Evolutionary conservation across 768 basidiomycete species (phyloP), one percentile per base, ranked within the genome.

Genomic region (Chalciporus piperatus): DNA sequence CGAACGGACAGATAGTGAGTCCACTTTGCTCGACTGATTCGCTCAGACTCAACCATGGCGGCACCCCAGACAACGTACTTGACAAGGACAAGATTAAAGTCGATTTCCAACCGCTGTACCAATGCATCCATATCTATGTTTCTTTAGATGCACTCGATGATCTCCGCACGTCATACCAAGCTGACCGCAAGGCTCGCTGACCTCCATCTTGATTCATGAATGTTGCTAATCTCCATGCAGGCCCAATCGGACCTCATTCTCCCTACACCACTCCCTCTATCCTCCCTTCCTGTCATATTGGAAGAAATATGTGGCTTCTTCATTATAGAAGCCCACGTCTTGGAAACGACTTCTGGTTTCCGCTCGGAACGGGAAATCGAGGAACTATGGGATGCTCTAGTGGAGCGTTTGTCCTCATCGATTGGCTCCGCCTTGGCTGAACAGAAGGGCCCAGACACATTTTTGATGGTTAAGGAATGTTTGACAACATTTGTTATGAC

Each of bases 291-390:
- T 1, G 66, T 80, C n/a, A 74, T 98, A 19, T 87, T 91, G 22
- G 89, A 96, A 66, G 92, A 98, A 70, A 90, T 98, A 56, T 88
- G 93, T 33, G 97, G 97, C 0, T 99, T 97, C 71, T 99, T 98
- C 72, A 93, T 99, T 51, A 85, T 98, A 57, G 97, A 99, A 70
- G 85, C 83, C 1, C 87, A 96, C 63, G 94, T 99, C 1, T 79
- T 98, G 7, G 83, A 87, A 58, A 92, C 92, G 0, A 92, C 94
- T 10, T 85, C 85, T 16, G 82, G 79, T 30, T 99, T 99, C 72
- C 83, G 97, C n/a, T 91, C 89, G 14, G 80, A 87, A 58, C 79
- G 85, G 41, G 93, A 98, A 57, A 87, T 98, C 2, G 94, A 98
- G 58, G 93, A 95, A 50, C 80, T 99, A 10, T 98, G 96, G 96